phyloP scores from a whole-genome alignment of 257 asterid species.

The Salvia splendens region DNA sequence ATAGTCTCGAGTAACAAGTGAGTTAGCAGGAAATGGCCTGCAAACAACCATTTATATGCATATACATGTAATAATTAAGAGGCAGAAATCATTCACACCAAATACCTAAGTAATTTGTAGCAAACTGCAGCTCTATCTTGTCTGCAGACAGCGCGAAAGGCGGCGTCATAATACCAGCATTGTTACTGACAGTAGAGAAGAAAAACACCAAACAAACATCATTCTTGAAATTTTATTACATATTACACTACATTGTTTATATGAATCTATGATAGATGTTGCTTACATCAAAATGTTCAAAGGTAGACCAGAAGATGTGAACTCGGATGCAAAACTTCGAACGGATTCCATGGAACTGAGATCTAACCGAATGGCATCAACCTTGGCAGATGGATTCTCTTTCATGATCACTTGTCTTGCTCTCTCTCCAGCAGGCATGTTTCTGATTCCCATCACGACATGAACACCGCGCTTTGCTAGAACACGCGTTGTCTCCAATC shows the following conservation, averaged over 20 bases:
- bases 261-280: not conserved
- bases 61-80: not conserved
- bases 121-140: constrained; percentile 81
- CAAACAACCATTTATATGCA: too few species aligned
- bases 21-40: constrained; percentile 90
- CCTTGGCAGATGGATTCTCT: constrained; percentile 65
- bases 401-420: constrained; percentile 54
- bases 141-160: constrained; percentile 77
- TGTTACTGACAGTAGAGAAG: constrained; percentile 53
- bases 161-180: constrained; percentile 82
- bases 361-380: constrained; percentile 84
- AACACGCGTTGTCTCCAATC: constrained; percentile 84
- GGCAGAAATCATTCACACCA: not conserved
- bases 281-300: constrained; percentile 80
- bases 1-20: constrained; percentile 71
- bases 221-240: too few species aligned
- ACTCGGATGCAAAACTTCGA: constrained; percentile 62
- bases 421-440: constrained; percentile 55
- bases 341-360: constrained; percentile 77
- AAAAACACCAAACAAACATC: too few species aligned
- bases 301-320: constrained; percentile 60
- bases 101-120: constrained; percentile 81
- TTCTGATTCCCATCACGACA: constrained; percentile 78
- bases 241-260: too few species aligned
- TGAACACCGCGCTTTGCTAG: constrained; percentile 79